Conservation (phyloP, 1,284 basidiomycete genomes). For the Microbotryum violaceum region DNA sequence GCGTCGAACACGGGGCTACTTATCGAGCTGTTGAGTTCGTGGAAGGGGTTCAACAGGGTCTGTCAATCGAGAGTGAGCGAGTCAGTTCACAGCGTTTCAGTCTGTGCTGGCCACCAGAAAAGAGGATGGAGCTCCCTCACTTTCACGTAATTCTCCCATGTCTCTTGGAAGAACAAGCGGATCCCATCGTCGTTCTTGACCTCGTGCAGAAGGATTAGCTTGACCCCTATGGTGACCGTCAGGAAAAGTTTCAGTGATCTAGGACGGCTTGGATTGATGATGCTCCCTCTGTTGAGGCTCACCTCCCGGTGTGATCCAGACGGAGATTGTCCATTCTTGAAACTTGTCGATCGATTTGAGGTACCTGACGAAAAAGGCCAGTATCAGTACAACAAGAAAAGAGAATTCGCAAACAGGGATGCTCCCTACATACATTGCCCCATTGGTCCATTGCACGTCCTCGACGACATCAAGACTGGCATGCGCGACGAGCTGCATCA, state of each 20-base stretch:
- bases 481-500: conserved; percentile 94
- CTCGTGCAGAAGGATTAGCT: conserved; percentile 85
- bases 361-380: conserved; percentile 56
- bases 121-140: conserved; percentile 45
- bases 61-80: conserved; percentile 38
- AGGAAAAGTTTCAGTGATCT: conserved; percentile 4
- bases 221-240: conserved; percentile 58
- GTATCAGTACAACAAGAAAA: not conserved
- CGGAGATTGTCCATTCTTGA: conserved; percentile 94
- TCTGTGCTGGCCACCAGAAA: not conserved
- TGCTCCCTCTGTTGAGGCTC: conserved; percentile 42
- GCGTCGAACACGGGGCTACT: conserved; percentile 70
- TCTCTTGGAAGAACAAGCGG: conserved; percentile 75
- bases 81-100: not conserved
- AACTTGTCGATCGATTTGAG: conserved; percentile 87
- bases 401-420: not conserved
- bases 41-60: conserved; percentile 85
- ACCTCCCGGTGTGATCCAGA: conserved; percentile 89
- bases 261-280: too few relatives aligned
- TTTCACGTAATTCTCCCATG: conserved; percentile 94
- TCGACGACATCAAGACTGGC: conserved; percentile 85
- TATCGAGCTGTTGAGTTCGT: conserved; percentile 76
- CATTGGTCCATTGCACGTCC: conserved; percentile 77
- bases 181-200: conserved; percentile 93
- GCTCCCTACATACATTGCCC: conserved; percentile 59